These are phyloP conservation scores for Pyrenophora seminiperda DNA, from an alignment of 2,329 filamentous ascomycete species.

Conservation along the genomic window DNA sequence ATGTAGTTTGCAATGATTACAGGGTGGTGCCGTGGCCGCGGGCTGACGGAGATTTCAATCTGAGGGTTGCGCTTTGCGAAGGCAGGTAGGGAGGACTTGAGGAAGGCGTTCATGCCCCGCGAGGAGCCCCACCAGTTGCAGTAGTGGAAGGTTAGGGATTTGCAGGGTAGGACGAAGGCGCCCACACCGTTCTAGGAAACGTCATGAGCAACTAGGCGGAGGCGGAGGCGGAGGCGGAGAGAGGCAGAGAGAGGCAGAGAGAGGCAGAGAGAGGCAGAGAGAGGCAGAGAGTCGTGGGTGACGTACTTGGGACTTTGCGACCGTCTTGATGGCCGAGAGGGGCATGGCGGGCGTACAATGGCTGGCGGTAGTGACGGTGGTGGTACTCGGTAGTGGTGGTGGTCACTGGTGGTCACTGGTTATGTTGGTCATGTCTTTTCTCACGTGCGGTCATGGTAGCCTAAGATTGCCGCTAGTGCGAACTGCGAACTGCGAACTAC, in stretches of 20 bases:
- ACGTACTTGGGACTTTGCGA: constrained; percentile 62
- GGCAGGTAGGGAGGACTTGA: constrained; percentile 73
- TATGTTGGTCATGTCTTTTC: too few relatives aligned
- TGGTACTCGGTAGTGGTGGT: too few relatives aligned
- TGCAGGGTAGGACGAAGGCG: constrained; percentile 97
- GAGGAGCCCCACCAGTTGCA: constrained; percentile 96
- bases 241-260: not conserved
- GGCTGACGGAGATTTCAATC: constrained; percentile 90
- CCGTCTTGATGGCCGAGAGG: constrained; percentile 57
- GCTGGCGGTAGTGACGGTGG: constrained; percentile 14
- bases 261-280: not conserved
- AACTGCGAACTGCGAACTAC: constrained; percentile 21
- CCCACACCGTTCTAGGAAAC: constrained; percentile 83
- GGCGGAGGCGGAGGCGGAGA: not conserved
- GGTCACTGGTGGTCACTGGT: too few relatives aligned
- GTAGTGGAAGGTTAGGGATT: constrained; percentile 93
- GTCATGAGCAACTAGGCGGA: constrained; percentile 11
- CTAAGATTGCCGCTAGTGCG: constrained; percentile 30
- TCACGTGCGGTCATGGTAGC: constrained; percentile 35
- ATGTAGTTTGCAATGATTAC: constrained; percentile 89
- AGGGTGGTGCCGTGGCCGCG: constrained; percentile 86
- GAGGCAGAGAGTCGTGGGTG: not conserved
- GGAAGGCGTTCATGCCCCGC: constrained; percentile 89
- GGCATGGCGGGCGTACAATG: constrained; percentile 51
- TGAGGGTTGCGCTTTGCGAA: constrained; percentile 84